These are phyloP conservation scores for Nakazawaea molendinolei DNA, from an alignment of 805 yeast species.

Conservation along the genomic window DNA sequence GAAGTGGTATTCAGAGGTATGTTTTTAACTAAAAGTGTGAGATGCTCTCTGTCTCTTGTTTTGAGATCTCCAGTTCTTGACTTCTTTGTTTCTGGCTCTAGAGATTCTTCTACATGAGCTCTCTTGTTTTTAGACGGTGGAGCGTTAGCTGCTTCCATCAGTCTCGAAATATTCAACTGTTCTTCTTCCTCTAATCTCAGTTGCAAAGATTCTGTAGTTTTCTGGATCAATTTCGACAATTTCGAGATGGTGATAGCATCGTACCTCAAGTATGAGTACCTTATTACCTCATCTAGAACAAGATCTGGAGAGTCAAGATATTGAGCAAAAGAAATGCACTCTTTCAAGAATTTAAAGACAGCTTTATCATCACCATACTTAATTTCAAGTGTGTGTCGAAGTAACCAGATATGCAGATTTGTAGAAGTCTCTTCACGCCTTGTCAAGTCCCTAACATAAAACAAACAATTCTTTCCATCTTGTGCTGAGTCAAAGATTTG, in stretches of 20 bases:
- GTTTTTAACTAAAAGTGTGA: slow-evolving; percentile 46
- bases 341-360: slow-evolving; percentile 23
- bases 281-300: slow-evolving; percentile 36
- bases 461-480: slow-evolving; percentile 23
- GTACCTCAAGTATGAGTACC: slow-evolving; percentile 25
- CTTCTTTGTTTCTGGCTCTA: slow-evolving; percentile 11
- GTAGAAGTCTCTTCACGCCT: slow-evolving; percentile 16
- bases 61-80: slow-evolving; percentile 13
- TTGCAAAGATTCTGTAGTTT: slow-evolving; percentile 1
- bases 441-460: slow-evolving; percentile 20
- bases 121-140: too few species aligned
- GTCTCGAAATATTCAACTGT: neutral
- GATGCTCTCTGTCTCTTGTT: slow-evolving; percentile 51
- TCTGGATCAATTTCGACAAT: slow-evolving; percentile 13
- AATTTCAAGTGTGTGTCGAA: slow-evolving; percentile 33
- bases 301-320: slow-evolving; percentile 46
- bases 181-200: slow-evolving; percentile 3
- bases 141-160: too few species aligned
- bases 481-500: slow-evolving; percentile 26
- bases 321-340: slow-evolving; percentile 23
- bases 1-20: slow-evolving; percentile 36
- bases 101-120: slow-evolving; percentile 10
- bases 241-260: slow-evolving; percentile 7
- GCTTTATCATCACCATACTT: slow-evolving; percentile 20
- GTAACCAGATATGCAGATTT: slow-evolving; percentile 44